Base-by-base conservation (phyloP, 2,329 filamentous ascomycete species). In the Sclerotinia spermophila region DNA sequence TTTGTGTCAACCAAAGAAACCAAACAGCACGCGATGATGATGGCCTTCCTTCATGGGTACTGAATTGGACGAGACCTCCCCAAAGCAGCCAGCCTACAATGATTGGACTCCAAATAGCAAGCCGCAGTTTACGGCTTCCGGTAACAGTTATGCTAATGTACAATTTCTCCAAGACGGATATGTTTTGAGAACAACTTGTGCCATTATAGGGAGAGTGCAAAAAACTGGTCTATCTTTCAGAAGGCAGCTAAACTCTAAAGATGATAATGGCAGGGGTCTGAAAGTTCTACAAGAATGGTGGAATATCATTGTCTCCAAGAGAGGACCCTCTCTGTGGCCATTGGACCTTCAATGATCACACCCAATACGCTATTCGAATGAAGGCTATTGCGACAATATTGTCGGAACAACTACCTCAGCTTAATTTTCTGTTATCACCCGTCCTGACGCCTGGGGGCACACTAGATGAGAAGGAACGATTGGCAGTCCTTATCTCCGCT, bases 261-360 rank as follows among this genome's bases (percentile, higher is more conserved):
- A 69, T 21, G 69, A 76, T 38, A 69, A 75, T 13, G 66, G 48
- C 11, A 72, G 72, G 13, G 51, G 64, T 13, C 17, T 76, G 10
- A 70, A 73, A 11, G 59, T 67, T 35, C 74, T 77, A n/a, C 71
- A 75, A 38, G 71, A 77, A 56, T 78, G 76, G 76, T 77, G 76
- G 76, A 72, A 72, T 40, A 51, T 76, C 5, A 74, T 77, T 68
- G 60, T 72, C 33, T 40, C 55, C 8, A 55, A 65, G 17, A 61
- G 70, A 27, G 67, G 68, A 1, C 51, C 73, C 4, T 73, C 72
- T 15, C 30, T 77, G 76, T 61, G 76, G 74, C 3, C 73, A 72
- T 53, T 76, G 75, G 75, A 67, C 66, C 1, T 75, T 72, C 45
- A 68, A 73, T 5, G 60, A 73, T 24, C 61, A 73, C 8, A 38